Conservation (phyloP, 495 filamentous ascomycete genomes). For the Lasiosphaeriaceae sp. region DNA sequence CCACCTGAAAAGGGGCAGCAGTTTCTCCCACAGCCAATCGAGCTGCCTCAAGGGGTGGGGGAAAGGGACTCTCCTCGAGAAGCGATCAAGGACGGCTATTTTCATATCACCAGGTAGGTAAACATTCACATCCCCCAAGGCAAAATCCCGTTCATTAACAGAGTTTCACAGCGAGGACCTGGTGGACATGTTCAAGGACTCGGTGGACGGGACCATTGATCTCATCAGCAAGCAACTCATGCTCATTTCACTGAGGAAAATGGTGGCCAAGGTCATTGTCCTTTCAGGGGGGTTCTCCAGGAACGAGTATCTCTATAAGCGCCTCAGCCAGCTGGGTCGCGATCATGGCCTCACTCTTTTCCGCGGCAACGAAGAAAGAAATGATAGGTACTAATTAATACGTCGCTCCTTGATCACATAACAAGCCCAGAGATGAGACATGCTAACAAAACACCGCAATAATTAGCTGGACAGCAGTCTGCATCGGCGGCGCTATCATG, state of each 20-base stretch:
- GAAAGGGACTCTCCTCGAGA: neutral
- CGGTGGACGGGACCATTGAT: conserved; percentile 2
- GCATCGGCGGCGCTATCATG: conserved; percentile 6
- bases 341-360: conserved; percentile 1
- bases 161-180: conserved; percentile 9
- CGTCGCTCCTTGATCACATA: no score
- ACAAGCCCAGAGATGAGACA: no score
- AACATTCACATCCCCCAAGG: no score
- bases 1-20: neutral
- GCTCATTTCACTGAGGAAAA: neutral
- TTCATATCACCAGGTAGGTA: no score
- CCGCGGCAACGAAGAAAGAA: conserved; percentile 5
- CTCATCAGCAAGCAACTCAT: conserved; percentile 10
- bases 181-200: conserved; percentile 11
- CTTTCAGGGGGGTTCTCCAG: conserved; percentile 13
- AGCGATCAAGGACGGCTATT: conserved; percentile 3
- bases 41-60: conserved; percentile 9
- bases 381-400: no score
- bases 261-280: conserved; percentile 6
- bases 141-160: no score
- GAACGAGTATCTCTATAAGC: conserved; percentile 7
- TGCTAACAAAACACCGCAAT: no score
- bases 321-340: neutral
- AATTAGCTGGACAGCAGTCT: conserved; percentile 13
- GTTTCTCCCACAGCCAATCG: neutral